Evolutionary conservation across 2,329 filamentous ascomycete genomes (phyloP).

Genomic region (Stagonosporopsis vannaccii): DNA sequence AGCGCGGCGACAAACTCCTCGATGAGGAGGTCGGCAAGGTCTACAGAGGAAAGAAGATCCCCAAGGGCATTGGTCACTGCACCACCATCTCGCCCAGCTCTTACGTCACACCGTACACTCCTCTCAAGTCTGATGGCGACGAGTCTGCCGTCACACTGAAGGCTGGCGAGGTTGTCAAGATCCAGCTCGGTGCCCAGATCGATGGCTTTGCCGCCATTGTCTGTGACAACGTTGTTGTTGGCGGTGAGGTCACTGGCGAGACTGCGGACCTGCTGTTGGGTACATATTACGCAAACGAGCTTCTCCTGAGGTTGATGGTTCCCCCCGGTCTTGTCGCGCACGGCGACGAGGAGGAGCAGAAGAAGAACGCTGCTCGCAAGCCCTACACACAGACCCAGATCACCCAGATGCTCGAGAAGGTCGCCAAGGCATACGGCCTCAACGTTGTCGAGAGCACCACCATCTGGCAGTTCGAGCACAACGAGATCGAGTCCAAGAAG

Average conservation of each 20-base stretch:
- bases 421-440: constrained; percentile 88
- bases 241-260: constrained; percentile 74
- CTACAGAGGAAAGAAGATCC: constrained; percentile 97
- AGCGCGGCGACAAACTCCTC: constrained; percentile 93
- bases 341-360: constrained; percentile 93
- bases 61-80: constrained; percentile 93
- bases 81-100: constrained; percentile 94
- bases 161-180: constrained; percentile 88
- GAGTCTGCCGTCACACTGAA: constrained; percentile 84
- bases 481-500: constrained; percentile 97
- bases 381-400: constrained; percentile 86
- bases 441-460: constrained; percentile 97
- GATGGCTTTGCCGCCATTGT: constrained; percentile 97
- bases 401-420: constrained; percentile 85
- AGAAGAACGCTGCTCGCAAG: constrained; percentile 82
- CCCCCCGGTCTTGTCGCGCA: constrained; percentile 85
- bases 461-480: constrained; percentile 93
- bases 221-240: constrained; percentile 87
- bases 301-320: constrained; percentile 87
- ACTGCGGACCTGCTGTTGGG: constrained; percentile 88
- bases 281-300: constrained; percentile 94
- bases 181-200: constrained; percentile 98
- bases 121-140: constrained; percentile 82
- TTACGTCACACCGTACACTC: constrained; percentile 96
- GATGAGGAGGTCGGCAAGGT: constrained; percentile 95